Base-by-base conservation (phyloP, 768 basidiomycete species). In the Lactarius indigo region DNA sequence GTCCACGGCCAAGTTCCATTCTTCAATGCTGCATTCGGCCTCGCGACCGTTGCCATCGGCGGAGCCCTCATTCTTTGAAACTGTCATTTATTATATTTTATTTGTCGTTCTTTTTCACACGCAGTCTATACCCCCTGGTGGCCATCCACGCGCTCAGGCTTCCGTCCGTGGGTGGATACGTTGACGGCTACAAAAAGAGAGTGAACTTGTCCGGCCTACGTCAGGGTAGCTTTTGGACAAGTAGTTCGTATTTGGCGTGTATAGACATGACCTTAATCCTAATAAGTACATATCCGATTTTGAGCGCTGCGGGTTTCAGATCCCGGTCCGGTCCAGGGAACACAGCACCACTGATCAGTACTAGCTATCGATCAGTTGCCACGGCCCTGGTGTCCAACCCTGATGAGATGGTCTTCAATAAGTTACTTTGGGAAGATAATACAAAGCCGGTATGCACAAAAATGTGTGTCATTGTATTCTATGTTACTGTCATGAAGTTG, bases 1-100 rank as follows among this genome's bases (percentile, higher is more conserved):
- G 1, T 26, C n/a, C 20, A 13, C 5, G 59, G 41, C 1, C 63
- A 67, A n/a, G 20, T 59, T 15, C 66, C 66, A 0, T 39, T 67
- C 57, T 5, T 67, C 52, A 59, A 57, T 3, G 57, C 39, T 1
- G 41, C 52, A 5, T 15, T 64, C 41, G 31, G 52, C 13, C 39
- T 67, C 26, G 58, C 15, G 28, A 52, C 57, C 10, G 63, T 59
- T 17, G 63, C 63, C 15, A 31, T 67, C 5, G 66, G 66, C 20
- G 66, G 63, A 2, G 63, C 63, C 1, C 39, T 64, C 31, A 10
- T 42, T 4, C 44, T 67, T 39, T 67, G 18, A 47, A 47, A 26
- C 26, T 13, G 12, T 15, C 26, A 15, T 15, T 52, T 52, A 7
- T 41, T 1, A 2, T 41, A 41, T 52, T 52, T 26, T 50, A 23